Base-by-base conservation (phyloP, 1,284 basidiomycete genomes). In the Exobasidium cylindrosporum region DNA sequence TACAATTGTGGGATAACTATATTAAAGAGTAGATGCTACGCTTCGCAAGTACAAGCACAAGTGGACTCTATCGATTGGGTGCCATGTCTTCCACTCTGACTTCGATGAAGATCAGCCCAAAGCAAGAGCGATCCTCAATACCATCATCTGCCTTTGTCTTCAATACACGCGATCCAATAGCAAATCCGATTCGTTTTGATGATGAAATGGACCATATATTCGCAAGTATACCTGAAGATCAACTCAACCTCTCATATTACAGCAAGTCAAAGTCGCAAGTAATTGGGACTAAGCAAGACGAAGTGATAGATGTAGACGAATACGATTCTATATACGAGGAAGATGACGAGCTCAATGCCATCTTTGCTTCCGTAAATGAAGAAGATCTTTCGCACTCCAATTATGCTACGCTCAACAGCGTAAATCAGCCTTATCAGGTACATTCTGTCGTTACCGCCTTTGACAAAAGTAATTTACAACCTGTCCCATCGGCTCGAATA, bases 231-330 rank as follows among this genome's bases (percentile, higher is more conserved):
- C 47, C 47, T 10, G 47, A 50, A 21, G 35, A 40, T 7, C 35
- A 40, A 17, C 17, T 40, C 10, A 17, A 40, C 35, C 35, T 10
- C 10, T 7, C 35, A 40, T 40, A 10, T 40, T 40, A 40, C 17
- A 40, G 10, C 10, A 40, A 40, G 35, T 40, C 35, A 10, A 17
- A 40, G 35, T 10, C 47, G 47, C 24, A 24, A 35, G 24, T 13
- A 47, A 44, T 68, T 52, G 43, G 66, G 40, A 26, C 63, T 29
- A 24, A 65, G 64, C 54, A 65, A 70, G 26, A 44, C 62, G 62
- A 70, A 68, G 7, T 64, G 64, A 50, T 68, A 60, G 26, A 44
- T 44, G 54, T 44, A 40, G 6, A 44, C 44, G 31, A 32, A 29
- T 44, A 30, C 54, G 5, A 55, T 17, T 17, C 32, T 24, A 7